Base-by-base conservation (phyloP, 2,329 filamentous ascomycete genomes). In the Fusarium abutilonis region DNA sequence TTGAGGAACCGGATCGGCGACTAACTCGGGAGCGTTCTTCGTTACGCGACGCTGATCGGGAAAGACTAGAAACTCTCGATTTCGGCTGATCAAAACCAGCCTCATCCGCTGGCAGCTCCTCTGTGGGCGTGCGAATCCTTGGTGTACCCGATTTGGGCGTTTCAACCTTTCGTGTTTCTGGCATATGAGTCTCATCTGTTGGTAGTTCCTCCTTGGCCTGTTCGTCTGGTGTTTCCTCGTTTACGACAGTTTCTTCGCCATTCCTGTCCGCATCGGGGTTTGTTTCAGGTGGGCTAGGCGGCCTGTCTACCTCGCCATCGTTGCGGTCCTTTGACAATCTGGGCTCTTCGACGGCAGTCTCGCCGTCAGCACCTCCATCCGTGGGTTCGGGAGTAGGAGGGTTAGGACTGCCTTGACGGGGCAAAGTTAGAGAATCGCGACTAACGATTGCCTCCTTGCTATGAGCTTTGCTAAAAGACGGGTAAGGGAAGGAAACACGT, bases 391-490 rank as follows among this genome's bases (percentile, higher is more conserved):
- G 90, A 1, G 90, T 93, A 44, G 82, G 74, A 1, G 83, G 83
- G 51, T 86, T 75, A 61, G 83, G 83, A 53, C 86, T 75, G 62
- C 71, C 74, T 44, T 70, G 72, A 36, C 68, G 65, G 21, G 64
- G 67, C 8, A 65, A 56, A 17, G 76, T 73, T 44, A 84, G 66
- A 49, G 85, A 81, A 41, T 88, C 84, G 48, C 80, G 80, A 72
- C 86, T 88, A 64, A 86, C 83, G 50, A 97, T 86, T 40, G 87
- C 86, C 78, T 97, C 94, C 76, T 93, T 95, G 81, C 92, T 96
- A 75, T 96, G 92, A 11, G 90, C 90, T 77, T 96, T 97, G 77
- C 91, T 95, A 76, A 96, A 92, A 10, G 84, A 83, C 2, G 93
- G 92, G 73, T 97, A 96, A 7, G 91, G 89, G 38, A 90, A 73